These are phyloP conservation scores for Erodium trifolium DNA, from an alignment of 441 rosid genomes.

Conservation along the genomic window DNA sequence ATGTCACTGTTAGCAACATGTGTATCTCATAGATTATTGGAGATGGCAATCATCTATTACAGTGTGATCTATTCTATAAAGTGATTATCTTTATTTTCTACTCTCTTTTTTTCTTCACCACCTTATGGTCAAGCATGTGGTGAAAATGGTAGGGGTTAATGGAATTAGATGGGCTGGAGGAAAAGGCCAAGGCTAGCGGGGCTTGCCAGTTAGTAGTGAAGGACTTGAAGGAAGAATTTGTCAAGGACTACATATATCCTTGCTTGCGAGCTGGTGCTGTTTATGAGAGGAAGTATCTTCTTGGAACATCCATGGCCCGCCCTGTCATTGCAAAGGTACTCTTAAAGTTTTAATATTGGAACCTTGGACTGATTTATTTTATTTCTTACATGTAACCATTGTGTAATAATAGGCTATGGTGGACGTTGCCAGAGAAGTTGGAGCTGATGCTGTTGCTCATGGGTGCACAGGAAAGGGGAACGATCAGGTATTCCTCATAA, in stretches of 20 bases:
- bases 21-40: too few relatives aligned
- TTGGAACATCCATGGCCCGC: slow-evolving; percentile 97
- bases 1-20: slow-evolving; percentile 15
- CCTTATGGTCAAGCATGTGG: slow-evolving; percentile 1
- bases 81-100: too few relatives aligned
- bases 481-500: slow-evolving; percentile 59
- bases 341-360: background rate
- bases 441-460: slow-evolving; percentile 92
- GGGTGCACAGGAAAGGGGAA: slow-evolving; percentile 99
- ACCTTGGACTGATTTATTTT: background rate
- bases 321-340: slow-evolving; percentile 91
- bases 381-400: background rate
- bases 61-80: background rate
- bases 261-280: slow-evolving; percentile 93
- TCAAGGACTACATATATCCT: slow-evolving; percentile 70
- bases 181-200: slow-evolving; percentile 89
- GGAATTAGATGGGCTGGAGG: slow-evolving; percentile 85
- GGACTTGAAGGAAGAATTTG: slow-evolving; percentile 86
- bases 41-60: background rate
- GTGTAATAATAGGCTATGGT: slow-evolving; percentile 75
- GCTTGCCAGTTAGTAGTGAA: slow-evolving; percentile 85
- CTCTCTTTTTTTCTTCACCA: too few relatives aligned
- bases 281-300: slow-evolving; percentile 80
- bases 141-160: slow-evolving; percentile 49
- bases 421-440: slow-evolving; percentile 89